Percentiles rank a stretch among this genome's conserved stretches.
phyloP scores from a whole-genome alignment of 2,329 filamentous ascomycete species.

The Mycosphaerella arachidis region DNA sequence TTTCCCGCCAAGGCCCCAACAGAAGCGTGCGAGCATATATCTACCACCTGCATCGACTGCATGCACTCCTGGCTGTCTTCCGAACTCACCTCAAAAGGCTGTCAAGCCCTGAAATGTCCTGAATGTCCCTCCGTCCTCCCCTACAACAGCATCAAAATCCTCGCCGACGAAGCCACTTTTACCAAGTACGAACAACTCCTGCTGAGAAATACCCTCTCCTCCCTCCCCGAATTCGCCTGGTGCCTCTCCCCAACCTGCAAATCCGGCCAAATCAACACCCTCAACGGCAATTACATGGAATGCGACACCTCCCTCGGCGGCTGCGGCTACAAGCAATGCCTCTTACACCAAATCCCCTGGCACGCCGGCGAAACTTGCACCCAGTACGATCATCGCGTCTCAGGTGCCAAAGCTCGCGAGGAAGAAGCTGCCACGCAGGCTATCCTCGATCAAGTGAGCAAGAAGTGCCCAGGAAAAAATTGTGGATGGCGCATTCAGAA shows the following conservation, averaged over 20 bases:
- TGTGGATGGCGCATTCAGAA: conserved; percentile 41
- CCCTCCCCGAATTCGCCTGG: conserved; percentile 48
- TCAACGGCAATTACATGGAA: conserved; percentile 37
- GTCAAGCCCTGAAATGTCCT: conserved; percentile 50
- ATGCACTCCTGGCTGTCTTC: conserved; percentile 38
- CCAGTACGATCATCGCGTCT: conserved; percentile 36
- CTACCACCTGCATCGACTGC: conserved; percentile 36
- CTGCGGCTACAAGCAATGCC: conserved; percentile 37
- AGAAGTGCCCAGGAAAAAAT: conserved; percentile 34
- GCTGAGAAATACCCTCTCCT: conserved; percentile 42
- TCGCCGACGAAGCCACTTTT: conserved; percentile 44
- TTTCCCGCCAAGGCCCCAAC: conserved; percentile 35
- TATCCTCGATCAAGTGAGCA: conserved; percentile 32
- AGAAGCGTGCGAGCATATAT: conserved; percentile 31
- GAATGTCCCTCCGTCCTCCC: conserved; percentile 46
- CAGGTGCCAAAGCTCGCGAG: conserved; percentile 23
- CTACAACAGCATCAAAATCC: conserved; percentile 44
- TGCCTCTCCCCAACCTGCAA: conserved; percentile 49
- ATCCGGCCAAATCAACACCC: conserved; percentile 50
- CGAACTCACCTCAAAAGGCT: conserved; percentile 36
- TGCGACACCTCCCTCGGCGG: conserved; percentile 23
- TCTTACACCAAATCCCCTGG: conserved; percentile 35
- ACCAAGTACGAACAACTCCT: conserved; percentile 45
- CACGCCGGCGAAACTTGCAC: conserved; percentile 39
- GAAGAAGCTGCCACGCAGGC: conserved; percentile 25